Evolutionary conservation across 805 yeast genomes (phyloP), one percentile per base, ranked within the genome.

Genomic region (Saturnispora silvae): DNA sequence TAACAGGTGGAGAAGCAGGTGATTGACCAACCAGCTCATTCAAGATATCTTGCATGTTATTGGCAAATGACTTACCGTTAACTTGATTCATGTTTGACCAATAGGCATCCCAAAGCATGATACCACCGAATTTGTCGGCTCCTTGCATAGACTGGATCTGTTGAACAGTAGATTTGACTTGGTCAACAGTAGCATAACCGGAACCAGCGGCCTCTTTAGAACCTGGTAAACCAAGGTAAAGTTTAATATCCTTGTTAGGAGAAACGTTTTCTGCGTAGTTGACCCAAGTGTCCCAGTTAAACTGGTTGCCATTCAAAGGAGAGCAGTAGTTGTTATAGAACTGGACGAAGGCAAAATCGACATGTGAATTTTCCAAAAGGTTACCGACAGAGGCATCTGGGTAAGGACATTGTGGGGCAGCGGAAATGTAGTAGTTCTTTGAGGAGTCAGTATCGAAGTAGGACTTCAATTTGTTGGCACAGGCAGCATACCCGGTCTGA

Each of bases 351-450:
- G 84, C 81, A 56, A 75, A 84, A 59, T 86, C 95, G 46, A 86
- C 65, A 27, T 72, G 64, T 9, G 83, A 75, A 58, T 68, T 33
- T 24, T 55, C 52, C 33, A 70, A 49, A 26, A 70, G 54, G 36
- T 60, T 55, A 39, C 68, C 67, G 28, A 63, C 54, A 33, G 59
- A 55, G 10, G 72, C 77, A 61, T 86, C 96, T 15, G 95, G 95
- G 56, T 77, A 81, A 19, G 75, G 79, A 63, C 96, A 87, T 63
- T 85, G 95, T 16, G 96, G 96, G 44, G 96, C 89, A 46, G 95
- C 95, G 37, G 94, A 75, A 31, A 85, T 62, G 55, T 78, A 82
- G 62, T 77, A 82, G 20, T 59, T 49, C 58, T 77, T 81, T 32
- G 80, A 65, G 24, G 45, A 27, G 28, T 64, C 59, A 10, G 46